A percentile compares a stretch with the other conserved stretches of the same genome.
Evolutionary conservation across 345 rosid species (phyloP).

Genomic region (Syzygium grande): DNA sequence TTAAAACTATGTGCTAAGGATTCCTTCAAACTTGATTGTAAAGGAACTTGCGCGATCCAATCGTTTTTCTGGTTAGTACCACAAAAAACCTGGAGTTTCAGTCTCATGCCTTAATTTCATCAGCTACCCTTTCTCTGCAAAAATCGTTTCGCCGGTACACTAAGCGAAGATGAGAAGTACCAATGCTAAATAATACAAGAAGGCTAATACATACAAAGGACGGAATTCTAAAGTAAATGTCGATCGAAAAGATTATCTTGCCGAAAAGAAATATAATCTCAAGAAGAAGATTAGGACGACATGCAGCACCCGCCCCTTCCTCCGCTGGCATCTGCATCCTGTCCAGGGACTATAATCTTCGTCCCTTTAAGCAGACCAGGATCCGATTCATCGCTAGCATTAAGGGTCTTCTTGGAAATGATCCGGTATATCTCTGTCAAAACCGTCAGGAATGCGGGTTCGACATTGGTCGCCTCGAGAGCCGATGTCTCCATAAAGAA

Average conservation of each 20-base stretch:
- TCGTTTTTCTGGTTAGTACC: not conserved
- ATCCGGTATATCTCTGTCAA: slow-evolving; percentile 65
- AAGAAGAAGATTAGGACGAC: slow-evolving; percentile 11
- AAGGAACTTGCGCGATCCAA: not conserved
- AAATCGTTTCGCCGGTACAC: not conserved
- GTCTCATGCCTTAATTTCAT: not conserved
- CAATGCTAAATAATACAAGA: not conserved
- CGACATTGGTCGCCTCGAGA: slow-evolving; percentile 74
- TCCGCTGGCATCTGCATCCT: slow-evolving; percentile 22
- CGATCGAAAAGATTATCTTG: not conserved
- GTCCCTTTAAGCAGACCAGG: slow-evolving; percentile 64
- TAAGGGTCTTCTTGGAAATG: slow-evolving; percentile 64
- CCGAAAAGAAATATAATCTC: not conserved
- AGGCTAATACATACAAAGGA: not conserved
- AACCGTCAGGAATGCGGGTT: slow-evolving; percentile 59
- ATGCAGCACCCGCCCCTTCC: slow-evolving; percentile 55
- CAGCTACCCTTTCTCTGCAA: not conserved
- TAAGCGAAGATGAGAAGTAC: not conserved
- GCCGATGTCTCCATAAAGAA: slow-evolving; percentile 90
- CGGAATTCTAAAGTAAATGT: not conserved
- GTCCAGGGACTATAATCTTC: slow-evolving; percentile 50
- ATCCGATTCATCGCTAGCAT: slow-evolving; percentile 37
- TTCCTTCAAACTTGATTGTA: not conserved
- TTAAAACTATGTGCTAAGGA: not conserved
- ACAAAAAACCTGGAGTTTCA: not conserved